Evolutionary conservation across 345 rosid species (phyloP).

Genomic region (Eucalyptus regnans): DNA sequence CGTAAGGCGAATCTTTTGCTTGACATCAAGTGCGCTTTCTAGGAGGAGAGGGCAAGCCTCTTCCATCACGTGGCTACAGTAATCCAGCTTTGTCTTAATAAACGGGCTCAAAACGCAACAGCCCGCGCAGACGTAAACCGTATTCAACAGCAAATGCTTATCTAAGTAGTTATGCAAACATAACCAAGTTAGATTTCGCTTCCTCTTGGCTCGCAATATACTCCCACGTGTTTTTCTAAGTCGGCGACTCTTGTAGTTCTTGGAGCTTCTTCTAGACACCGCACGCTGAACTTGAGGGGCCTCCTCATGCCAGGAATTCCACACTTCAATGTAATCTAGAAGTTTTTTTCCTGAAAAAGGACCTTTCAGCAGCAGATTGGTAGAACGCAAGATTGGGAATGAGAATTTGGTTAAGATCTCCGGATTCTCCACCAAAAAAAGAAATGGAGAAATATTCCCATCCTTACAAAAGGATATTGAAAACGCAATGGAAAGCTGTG

Average conservation of each 20-base stretch:
- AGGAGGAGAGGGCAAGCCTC: background rate
- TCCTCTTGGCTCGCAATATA: background rate
- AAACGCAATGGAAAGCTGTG: no score
- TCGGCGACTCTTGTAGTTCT: no score
- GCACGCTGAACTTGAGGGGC: background rate
- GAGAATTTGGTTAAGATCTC: background rate
- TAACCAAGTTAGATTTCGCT: background rate
- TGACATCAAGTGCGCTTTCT: background rate
- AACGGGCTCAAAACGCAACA: background rate
- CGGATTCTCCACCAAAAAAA: rapidly evolving
- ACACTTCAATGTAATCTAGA: background rate
- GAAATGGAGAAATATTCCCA: rapidly evolving
- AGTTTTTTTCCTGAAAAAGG: background rate
- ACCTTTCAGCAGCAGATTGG: background rate
- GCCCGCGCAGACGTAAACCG: rapidly evolving
- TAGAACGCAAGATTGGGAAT: background rate
- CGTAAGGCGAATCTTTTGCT: background rate
- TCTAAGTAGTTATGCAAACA: background rate
- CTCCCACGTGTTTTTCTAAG: no score
- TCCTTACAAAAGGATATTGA: rapidly evolving
- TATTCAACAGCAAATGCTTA: background rate
- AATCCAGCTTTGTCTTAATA: background rate
- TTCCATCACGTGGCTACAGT: background rate
- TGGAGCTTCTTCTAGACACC: no score
- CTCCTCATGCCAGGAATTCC: background rate